phyloP scores from a whole-genome alignment of 352 stramenopile species.

The Phytophthora lateralis region DNA sequence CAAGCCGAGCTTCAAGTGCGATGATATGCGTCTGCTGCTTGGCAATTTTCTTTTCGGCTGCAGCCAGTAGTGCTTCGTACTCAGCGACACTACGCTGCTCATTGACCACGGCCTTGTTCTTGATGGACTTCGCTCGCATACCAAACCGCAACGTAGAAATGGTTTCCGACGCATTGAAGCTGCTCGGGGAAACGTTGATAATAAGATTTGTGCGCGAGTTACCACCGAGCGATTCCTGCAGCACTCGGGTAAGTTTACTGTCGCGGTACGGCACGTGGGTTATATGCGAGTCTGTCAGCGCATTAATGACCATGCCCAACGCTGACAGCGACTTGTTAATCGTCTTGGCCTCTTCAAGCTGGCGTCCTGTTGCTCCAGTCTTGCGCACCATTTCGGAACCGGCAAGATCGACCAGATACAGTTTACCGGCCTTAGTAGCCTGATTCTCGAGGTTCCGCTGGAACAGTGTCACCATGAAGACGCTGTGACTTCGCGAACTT shows the following conservation, averaged over 20 bases:
- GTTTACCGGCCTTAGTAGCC: slow-evolving; percentile 88
- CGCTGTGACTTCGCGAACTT: slow-evolving; percentile 89
- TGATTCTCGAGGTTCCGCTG: slow-evolving; percentile 89
- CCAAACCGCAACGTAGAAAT: slow-evolving; percentile 93
- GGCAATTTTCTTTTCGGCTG: slow-evolving; percentile 81
- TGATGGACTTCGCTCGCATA: slow-evolving; percentile 93
- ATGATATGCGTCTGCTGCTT: slow-evolving; percentile 88
- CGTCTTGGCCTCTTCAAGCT: slow-evolving; percentile 95
- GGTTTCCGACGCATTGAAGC: slow-evolving; percentile 92
- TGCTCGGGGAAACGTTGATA: slow-evolving; percentile 91
- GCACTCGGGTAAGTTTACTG: slow-evolving; percentile 91
- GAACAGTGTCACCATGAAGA: slow-evolving; percentile 92
- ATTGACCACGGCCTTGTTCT: slow-evolving; percentile 96
- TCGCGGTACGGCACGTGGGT: slow-evolving; percentile 91
- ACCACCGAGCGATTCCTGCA: slow-evolving; percentile 94
- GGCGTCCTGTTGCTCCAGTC: slow-evolving; percentile 87
- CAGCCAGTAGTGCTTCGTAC: slow-evolving; percentile 85
- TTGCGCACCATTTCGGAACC: slow-evolving; percentile 95
- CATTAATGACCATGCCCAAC: slow-evolving; percentile 95
- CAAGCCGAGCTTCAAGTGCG: slow-evolving; percentile 68
- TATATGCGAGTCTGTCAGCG: slow-evolving; percentile 82
- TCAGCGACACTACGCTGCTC: slow-evolving; percentile 91
- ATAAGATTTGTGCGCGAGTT: slow-evolving; percentile 95
- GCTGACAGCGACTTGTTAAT: slow-evolving; percentile 96
- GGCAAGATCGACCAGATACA: slow-evolving; percentile 94